A percentile compares a stretch with the other conserved stretches of the same genome.
Evolutionary conservation across 1,284 basidiomycete genomes (phyloP).

Genomic region (Ustilago trichophora): DNA sequence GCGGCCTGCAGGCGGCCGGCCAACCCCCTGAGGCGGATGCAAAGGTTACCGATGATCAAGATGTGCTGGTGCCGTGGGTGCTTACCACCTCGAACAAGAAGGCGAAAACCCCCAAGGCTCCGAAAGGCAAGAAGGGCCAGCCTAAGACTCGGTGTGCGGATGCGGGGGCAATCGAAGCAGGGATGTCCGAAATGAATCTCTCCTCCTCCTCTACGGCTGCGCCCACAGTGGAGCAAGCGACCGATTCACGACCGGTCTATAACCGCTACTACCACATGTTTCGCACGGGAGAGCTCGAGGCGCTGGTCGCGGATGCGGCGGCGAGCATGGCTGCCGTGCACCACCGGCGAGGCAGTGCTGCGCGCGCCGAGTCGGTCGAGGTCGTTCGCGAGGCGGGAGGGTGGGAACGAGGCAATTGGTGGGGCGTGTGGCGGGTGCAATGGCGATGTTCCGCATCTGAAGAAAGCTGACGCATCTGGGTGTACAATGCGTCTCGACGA

Average conservation of each 20-base stretch:
- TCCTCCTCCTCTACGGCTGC: not conserved
- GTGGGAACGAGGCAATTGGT: constrained; percentile 66
- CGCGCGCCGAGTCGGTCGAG: constrained; percentile 2
- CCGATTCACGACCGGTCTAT: constrained; percentile 54
- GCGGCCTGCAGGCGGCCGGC: constrained; percentile 11
- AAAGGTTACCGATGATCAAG: constrained; percentile 43
- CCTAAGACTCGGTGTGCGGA: constrained; percentile 10
- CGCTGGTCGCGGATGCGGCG: constrained; percentile 53
- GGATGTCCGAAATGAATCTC: constrained; percentile 4
- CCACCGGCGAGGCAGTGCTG: not conserved
- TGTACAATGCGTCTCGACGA: too few relatives aligned
- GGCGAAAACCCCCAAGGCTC: not conserved
- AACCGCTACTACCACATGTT: constrained; percentile 66
- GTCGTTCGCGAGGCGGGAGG: constrained; percentile 53
- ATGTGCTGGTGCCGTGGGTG: constrained; percentile 65
- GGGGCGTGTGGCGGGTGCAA: constrained; percentile 64
- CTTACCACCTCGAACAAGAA: constrained; percentile 33
- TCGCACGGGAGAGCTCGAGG: constrained; percentile 58
- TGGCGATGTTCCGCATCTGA: not conserved
- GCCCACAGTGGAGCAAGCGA: too few relatives aligned
- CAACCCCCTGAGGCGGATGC: not conserved
- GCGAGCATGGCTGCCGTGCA: constrained; percentile 17
- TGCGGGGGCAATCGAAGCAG: constrained; percentile 12
- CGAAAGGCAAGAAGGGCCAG: constrained; percentile 1
- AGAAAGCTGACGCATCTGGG: too few relatives aligned